These are phyloP conservation scores for Orbilia quercus DNA, from an alignment of 2,329 filamentous ascomycete species.

Conservation along the genomic window DNA sequence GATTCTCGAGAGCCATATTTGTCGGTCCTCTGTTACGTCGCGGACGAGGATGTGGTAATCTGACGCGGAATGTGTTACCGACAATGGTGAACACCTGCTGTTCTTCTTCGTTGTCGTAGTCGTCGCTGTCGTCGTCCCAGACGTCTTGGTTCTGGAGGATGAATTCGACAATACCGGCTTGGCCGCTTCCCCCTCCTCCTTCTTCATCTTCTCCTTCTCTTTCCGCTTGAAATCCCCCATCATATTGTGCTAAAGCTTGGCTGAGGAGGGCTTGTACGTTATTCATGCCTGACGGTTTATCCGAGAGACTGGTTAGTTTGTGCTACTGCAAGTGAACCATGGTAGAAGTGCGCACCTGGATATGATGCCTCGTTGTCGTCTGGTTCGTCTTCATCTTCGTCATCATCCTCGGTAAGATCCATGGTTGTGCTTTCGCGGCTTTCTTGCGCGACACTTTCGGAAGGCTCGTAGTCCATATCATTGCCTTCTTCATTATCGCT, in stretches of 20 bases:
- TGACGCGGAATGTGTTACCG: conserved; percentile 51
- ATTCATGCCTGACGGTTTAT: conserved; percentile 1
- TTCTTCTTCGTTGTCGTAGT: conserved; percentile 61
- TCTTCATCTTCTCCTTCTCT: conserved; percentile 59
- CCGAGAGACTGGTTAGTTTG: conserved; percentile 58
- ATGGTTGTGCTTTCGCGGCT: conserved; percentile 29
- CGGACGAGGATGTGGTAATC: conserved; percentile 36
- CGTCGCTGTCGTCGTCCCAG: conserved; percentile 56
- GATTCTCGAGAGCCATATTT: conserved; percentile 74
- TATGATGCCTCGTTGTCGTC: conserved; percentile 56
- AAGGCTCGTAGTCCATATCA: conserved; percentile 61
- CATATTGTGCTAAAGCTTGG: conserved; percentile 23
- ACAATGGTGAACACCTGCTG: conserved; percentile 59
- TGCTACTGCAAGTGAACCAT: background rate
- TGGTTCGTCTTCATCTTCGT: conserved; percentile 62
- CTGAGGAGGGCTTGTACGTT: conserved; percentile 15
- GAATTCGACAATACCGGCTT: conserved; percentile 53
- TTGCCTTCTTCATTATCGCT: conserved; percentile 59
- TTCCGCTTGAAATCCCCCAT: conserved; percentile 61
- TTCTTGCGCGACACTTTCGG: conserved; percentile 38
- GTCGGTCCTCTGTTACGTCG: conserved; percentile 65
- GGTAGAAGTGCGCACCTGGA: conserved; percentile 40
- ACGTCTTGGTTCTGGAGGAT: conserved; percentile 56
- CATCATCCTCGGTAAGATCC: conserved; percentile 61
- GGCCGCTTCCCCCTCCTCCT: conserved; percentile 57